Percentiles rank a stretch among this genome's conserved stretches.
phyloP scores from a whole-genome alignment of 805 yeast genomes.

The Helenozyma rhizophorensis region DNA sequence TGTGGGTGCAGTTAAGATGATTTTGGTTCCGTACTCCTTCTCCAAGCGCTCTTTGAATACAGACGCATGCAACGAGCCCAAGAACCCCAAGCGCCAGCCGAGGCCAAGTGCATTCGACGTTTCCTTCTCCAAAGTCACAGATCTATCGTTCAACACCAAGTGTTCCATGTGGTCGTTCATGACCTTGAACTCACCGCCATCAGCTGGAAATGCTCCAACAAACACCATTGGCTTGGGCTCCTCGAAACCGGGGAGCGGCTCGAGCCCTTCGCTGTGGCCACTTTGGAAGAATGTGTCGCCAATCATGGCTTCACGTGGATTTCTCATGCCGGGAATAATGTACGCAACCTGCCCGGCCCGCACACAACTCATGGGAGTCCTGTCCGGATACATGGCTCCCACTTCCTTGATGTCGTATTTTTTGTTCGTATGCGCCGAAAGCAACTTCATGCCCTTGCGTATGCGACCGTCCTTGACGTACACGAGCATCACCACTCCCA shows the following conservation, averaged over 20 bases:
- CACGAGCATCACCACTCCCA: constrained; percentile 85
- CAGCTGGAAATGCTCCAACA: constrained; percentile 97
- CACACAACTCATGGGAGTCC: constrained; percentile 56
- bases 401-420: constrained; percentile 87
- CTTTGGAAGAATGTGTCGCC: constrained; percentile 83
- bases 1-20: constrained; percentile 91
- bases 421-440: constrained; percentile 71
- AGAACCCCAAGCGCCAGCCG: constrained; percentile 95
- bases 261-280: constrained; percentile 52
- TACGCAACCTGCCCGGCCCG: constrained; percentile 94
- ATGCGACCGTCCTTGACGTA: constrained; percentile 81
- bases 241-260: constrained; percentile 90
- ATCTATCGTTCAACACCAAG: constrained; percentile 84
- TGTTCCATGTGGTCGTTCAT: constrained; percentile 88
- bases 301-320: constrained; percentile 76
- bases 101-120: constrained; percentile 93
- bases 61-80: constrained; percentile 92
- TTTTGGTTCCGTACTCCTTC: constrained; percentile 88
- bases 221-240: constrained; percentile 98
- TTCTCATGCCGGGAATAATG: constrained; percentile 90
- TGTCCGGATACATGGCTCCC: constrained; percentile 94
- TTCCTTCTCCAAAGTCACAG: constrained; percentile 84
- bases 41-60: constrained; percentile 90
- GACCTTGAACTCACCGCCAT: constrained; percentile 82
- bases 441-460: constrained; percentile 67